Percentiles rank a stretch among this genome's conserved stretches.
Conservation (phyloP, 495 filamentous ascomycete species). For the Aspergillus campestris region DNA sequence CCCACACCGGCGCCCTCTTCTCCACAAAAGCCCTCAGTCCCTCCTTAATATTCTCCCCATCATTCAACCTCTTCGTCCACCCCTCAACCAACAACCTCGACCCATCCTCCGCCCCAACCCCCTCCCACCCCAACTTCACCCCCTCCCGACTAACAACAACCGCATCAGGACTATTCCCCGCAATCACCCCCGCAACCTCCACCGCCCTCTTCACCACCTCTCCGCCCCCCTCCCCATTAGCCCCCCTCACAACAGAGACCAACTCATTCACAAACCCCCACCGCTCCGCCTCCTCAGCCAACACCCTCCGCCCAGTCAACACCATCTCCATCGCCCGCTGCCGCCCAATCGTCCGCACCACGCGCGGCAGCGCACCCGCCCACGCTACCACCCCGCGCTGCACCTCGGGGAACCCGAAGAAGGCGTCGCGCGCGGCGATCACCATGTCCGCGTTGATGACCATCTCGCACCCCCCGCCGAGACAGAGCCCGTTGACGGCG, state of each 20-base stretch:
- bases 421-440: constrained; percentile 43
- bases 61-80: constrained; percentile 52
- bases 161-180: constrained; percentile 61
- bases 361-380: constrained; percentile 63
- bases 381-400: constrained; percentile 63
- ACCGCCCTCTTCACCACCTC: constrained; percentile 44
- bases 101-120: constrained; percentile 55
- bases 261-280: constrained; percentile 70
- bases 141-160: constrained; percentile 64
- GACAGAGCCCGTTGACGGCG: constrained; percentile 63
- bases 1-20: constrained; percentile 69
- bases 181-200: constrained; percentile 37
- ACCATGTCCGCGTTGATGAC: constrained; percentile 66
- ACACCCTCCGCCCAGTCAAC: constrained; percentile 53
- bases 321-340: constrained; percentile 72
- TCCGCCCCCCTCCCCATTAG: no score
- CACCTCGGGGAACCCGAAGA: constrained; percentile 63
- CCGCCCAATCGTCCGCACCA: constrained; percentile 56
- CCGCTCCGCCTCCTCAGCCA: constrained; percentile 47
- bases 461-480: constrained; percentile 74
- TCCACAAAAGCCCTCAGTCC: constrained; percentile 75
- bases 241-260: constrained; percentile 51
- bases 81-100: constrained; percentile 49
- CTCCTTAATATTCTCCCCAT: constrained; percentile 73
- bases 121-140: constrained; percentile 64